Conservation (phyloP, 2,329 filamentous ascomycete species). For the Grosmannia penicillata region DNA sequence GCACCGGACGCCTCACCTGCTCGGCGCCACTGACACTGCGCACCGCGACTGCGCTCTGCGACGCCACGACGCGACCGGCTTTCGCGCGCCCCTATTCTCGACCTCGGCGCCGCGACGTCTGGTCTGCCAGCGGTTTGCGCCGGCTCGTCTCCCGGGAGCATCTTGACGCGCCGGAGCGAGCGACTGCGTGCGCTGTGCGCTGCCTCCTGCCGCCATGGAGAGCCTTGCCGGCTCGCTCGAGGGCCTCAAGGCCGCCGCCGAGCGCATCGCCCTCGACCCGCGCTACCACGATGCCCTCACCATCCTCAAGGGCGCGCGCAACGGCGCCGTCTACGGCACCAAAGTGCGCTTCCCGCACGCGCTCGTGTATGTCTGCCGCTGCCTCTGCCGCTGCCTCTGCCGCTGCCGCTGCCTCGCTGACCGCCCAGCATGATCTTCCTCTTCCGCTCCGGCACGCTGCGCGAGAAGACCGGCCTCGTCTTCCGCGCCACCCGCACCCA, state of each 20-base stretch:
- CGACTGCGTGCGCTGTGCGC: no score
- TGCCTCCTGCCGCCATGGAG: no score
- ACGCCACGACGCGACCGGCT: no score
- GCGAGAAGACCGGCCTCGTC: slow-evolving; percentile 64
- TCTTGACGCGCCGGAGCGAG: no score
- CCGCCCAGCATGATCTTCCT: slow-evolving; percentile 77
- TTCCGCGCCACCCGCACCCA: slow-evolving; percentile 80
- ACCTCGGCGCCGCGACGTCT: no score
- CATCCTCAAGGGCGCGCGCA: slow-evolving; percentile 83
- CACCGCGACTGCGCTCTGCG: no score
- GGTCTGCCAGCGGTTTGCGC: no score
- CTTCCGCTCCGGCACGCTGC: slow-evolving; percentile 80
- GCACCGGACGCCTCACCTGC: no score
- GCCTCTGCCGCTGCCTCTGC: neutral
- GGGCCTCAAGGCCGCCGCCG: slow-evolving; percentile 48
- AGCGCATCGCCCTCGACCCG: slow-evolving; percentile 68
- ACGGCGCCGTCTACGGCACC: slow-evolving; percentile 90
- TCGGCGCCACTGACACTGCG: no score
- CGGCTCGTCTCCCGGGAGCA: no score
- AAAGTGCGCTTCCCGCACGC: slow-evolving; percentile 98
- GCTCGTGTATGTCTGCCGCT: slow-evolving; percentile 44
- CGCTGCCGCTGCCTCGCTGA: neutral
- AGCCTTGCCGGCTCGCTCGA: no score
- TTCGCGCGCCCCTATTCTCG: no score
- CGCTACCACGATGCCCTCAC: slow-evolving; percentile 72